Evolutionary conservation across 2,329 filamentous ascomycete species (phyloP), one percentile per base, ranked within the genome.

Genomic region (Talaromyces sp.): DNA sequence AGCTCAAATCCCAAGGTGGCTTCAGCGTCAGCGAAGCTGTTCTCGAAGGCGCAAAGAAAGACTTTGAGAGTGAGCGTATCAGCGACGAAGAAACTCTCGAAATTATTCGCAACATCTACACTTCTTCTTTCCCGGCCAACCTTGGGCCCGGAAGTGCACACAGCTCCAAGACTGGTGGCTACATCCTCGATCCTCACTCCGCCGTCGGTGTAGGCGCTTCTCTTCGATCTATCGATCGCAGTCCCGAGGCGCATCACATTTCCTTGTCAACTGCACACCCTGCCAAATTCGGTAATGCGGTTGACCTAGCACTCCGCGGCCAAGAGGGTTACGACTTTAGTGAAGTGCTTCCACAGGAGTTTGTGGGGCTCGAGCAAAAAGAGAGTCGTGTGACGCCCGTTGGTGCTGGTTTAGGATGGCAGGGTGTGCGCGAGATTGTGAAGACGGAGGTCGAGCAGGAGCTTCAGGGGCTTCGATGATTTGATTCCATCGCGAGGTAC

Each of bases 191-290:
- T 75, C 95, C 95, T 1, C 95, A 99, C 81, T 89, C 92, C 0
- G 92, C 95, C 1, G 90, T 99, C 54, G 95, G 93, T 64, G 85
- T 97, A 45, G 85, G 89, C 19, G 93, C 92, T 0, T 86, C 93
- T 0, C 75, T 87, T 63, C 85, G 93, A 65, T 93, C 91, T 2
- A 83, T 91, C 39, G 75, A 81, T 50, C 83, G 87, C 0, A 56
- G 52, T 25, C 77, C 82, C 1, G 75, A 78, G 2, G 81, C 81
- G 17, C 80, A 89, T 61, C 90, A 96, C 76, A 90, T 99, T 72
- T 89, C 92, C 1, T 86, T 99, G 2, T 91, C 93, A 1, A 99
- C 95, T 1, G 95, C 95, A 2, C 95, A 99, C 78, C 94, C 95
- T 0, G 95, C 94, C 67, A 99, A 99, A 79, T 99, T 99, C 74